A percentile compares a stretch with the other conserved stretches of the same genome.
Evolutionary conservation across 2,329 filamentous ascomycete species (phyloP).

Genomic region (Didymella glomerata): DNA sequence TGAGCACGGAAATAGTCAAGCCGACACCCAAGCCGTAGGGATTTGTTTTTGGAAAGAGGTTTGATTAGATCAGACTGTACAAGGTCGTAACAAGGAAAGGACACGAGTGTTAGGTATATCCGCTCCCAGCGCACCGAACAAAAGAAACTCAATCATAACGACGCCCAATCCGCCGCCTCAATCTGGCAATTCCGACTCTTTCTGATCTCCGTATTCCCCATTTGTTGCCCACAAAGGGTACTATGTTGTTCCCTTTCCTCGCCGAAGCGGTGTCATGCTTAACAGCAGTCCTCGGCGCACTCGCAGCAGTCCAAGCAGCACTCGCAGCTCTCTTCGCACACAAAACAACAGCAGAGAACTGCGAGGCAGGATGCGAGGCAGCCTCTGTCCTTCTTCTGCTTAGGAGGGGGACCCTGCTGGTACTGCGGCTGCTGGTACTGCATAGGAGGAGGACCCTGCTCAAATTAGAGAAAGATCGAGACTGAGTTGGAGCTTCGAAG

Average conservation of each 20-base stretch:
- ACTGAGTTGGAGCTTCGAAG: not conserved
- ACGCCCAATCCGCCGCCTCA: not conserved
- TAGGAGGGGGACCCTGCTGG: constrained; percentile 60
- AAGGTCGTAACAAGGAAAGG: constrained; percentile 4
- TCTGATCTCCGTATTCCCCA: too few species aligned
- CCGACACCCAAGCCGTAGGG: too few species aligned
- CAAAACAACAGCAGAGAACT: constrained; percentile 68
- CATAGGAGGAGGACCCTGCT: constrained; percentile 47
- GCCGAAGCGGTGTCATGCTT: not conserved
- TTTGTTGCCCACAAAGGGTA: too few species aligned
- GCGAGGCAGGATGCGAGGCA: constrained; percentile 43
- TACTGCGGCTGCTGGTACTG: constrained; percentile 47
- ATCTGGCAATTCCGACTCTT: too few species aligned
- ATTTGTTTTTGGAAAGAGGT: too few species aligned
- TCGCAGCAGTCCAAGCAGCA: constrained; percentile 69
- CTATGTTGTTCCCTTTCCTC: not conserved
- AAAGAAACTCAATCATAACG: not conserved
- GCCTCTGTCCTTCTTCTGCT: constrained; percentile 56
- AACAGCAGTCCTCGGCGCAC: constrained; percentile 48
- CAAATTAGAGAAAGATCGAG: not conserved
- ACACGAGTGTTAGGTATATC: constrained; percentile 7
- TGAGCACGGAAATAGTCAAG: too few species aligned
- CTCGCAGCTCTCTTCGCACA: constrained; percentile 70
- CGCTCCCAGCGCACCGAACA: not conserved
- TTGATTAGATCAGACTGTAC: too few species aligned